phyloP scores from a whole-genome alignment of 73 alveolate genomes.

The Symbiodinium pilosum region DNA sequence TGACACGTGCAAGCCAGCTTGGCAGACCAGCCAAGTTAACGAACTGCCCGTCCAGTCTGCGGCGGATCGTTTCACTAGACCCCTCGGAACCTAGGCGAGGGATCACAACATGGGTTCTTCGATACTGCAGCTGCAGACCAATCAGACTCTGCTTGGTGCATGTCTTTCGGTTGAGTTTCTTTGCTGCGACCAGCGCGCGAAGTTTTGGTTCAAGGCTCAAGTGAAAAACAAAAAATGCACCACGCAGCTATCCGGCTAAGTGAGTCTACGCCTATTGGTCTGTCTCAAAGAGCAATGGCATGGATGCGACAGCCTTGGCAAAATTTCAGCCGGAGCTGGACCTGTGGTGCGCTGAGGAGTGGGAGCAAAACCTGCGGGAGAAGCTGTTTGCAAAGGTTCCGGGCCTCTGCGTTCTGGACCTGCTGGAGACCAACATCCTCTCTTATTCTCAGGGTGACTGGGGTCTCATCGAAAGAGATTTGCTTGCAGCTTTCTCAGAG shows the following conservation, averaged over 20 bases:
- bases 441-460: conserved; percentile 64
- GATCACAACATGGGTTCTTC: too few species aligned
- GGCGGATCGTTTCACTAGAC: background rate
- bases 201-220: too few species aligned
- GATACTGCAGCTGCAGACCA: too few species aligned
- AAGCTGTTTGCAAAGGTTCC: conserved; percentile 26
- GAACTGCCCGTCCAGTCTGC: background rate
- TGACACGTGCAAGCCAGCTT: background rate
- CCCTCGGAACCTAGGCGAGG: background rate
- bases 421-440: conserved; percentile 43
- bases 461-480: conserved; percentile 44
- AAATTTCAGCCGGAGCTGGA: conserved; percentile 44
- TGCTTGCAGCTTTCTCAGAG: conserved; percentile 39
- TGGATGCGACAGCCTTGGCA: too few species aligned
- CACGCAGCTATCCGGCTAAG: background rate
- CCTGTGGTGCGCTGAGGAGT: conserved; percentile 1
- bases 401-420: conserved; percentile 44
- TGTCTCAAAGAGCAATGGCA: background rate
- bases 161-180: too few species aligned
- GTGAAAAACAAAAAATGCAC: too few species aligned
- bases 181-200: too few species aligned
- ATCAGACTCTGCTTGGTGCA: too few species aligned
- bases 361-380: background rate
- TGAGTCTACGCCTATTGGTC: too few species aligned
- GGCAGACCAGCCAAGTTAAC: background rate